phyloP scores from a whole-genome alignment of 768 basidiomycete species.

The Lyophyllum shimeji region DNA sequence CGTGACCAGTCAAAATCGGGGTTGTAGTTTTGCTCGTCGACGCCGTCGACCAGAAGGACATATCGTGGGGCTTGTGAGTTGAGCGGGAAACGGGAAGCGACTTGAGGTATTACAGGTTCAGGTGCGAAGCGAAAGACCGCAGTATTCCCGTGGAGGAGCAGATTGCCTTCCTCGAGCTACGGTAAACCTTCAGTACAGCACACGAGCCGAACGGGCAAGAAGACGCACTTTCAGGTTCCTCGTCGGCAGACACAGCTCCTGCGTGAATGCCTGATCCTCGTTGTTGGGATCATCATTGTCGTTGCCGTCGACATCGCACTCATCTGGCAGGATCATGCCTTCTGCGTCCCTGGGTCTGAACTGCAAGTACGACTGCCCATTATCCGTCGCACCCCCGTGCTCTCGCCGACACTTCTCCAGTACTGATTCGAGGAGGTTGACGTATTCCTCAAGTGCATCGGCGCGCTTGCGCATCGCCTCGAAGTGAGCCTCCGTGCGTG shows the following conservation, averaged over 20 bases:
- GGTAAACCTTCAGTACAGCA: background rate
- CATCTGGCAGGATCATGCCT: constrained; percentile 19
- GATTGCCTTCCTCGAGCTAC: constrained; percentile 40
- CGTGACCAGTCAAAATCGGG: constrained; percentile 53
- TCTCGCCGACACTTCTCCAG: constrained; percentile 41
- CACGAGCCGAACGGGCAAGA: background rate
- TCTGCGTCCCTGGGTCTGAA: constrained; percentile 27
- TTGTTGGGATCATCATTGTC: constrained; percentile 20
- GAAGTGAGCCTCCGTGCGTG: constrained; percentile 45
- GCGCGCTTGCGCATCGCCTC: constrained; percentile 42
- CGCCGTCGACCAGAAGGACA: constrained; percentile 40
- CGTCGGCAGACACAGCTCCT: constrained; percentile 38
- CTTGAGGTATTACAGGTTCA: constrained; percentile 18
- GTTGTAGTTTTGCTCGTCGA: constrained; percentile 36
- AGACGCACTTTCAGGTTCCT: constrained; percentile 36
- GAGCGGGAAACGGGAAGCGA: constrained; percentile 35
- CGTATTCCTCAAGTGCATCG: constrained; percentile 39
- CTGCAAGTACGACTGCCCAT: constrained; percentile 29
- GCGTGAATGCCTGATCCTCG: constrained; percentile 30
- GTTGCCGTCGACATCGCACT: constrained; percentile 18
- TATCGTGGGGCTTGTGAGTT: constrained; percentile 39
- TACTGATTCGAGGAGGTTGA: constrained; percentile 39
- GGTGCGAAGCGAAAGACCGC: constrained; percentile 41
- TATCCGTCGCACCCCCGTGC: constrained; percentile 29
- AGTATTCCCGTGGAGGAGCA: constrained; percentile 41